phyloP scores from a whole-genome alignment of 148 eudicot species.

The Polygonum maritimum region DNA sequence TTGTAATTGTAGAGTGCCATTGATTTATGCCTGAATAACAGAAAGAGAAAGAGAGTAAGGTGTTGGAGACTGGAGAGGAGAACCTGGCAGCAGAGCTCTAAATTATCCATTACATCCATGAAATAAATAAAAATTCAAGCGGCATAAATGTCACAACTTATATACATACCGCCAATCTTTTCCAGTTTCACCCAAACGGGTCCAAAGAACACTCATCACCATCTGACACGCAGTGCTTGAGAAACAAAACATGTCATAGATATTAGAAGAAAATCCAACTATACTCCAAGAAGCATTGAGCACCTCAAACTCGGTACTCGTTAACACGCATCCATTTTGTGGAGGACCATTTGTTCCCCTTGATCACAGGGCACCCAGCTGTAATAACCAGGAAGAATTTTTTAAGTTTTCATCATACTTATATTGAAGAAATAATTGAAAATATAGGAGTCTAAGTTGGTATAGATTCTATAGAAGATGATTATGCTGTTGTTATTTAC shows the following conservation, averaged over 20 bases:
- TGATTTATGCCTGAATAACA: constrained; percentile 12
- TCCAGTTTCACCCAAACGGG: constrained; percentile 85
- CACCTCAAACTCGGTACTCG: constrained; percentile 12
- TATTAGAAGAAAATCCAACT: too few relatives aligned
- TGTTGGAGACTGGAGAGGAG: background rate
- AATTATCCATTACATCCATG: background rate
- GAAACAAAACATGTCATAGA: too few relatives aligned
- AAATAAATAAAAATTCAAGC: background rate
- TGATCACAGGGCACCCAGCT: constrained; percentile 25
- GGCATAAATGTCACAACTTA: constrained; percentile 39
- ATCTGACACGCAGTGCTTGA: constrained; percentile 88
- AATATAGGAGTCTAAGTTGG: background rate
- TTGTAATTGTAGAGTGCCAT: too few relatives aligned
- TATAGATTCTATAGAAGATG: background rate
- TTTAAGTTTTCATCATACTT: background rate
- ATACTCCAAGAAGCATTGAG: too few relatives aligned
- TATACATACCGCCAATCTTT: constrained; percentile 88
- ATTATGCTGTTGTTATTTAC: constrained; percentile 16
- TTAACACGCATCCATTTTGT: constrained; percentile 24
- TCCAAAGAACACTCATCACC: constrained; percentile 98
- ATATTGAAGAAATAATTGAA: background rate
- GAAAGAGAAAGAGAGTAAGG: constrained; percentile 4
- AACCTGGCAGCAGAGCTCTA: background rate
- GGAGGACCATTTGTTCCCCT: constrained; percentile 24
- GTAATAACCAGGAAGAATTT: background rate